Conservation (phyloP, 805 yeast genomes). For the Ogataea polymorpha region DNA sequence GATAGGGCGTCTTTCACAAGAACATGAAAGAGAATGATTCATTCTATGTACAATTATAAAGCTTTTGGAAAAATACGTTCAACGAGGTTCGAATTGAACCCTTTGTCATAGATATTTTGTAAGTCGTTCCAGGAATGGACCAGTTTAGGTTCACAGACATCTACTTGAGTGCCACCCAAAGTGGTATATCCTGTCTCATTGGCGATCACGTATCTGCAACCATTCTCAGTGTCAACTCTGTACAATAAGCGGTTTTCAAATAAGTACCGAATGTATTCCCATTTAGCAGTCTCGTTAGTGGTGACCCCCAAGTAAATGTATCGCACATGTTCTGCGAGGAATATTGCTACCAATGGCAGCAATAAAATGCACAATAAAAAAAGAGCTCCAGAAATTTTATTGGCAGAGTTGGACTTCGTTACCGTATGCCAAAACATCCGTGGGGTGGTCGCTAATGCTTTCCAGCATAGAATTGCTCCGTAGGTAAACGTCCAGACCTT, state of each 20-base stretch:
- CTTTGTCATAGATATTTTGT: conserved; percentile 47
- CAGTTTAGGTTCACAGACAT: conserved; percentile 4
- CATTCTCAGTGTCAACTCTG: conserved; percentile 7
- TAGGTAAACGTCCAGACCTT: conserved; percentile 36
- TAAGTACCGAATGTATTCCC: conserved; percentile 48
- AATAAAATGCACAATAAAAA: conserved; percentile 39
- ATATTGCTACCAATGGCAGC: conserved; percentile 36
- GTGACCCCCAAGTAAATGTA: conserved; percentile 54
- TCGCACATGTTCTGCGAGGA: conserved; percentile 41
- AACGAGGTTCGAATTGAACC: conserved; percentile 41
- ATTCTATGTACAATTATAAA: conserved; percentile 9
- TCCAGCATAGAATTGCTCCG: conserved; percentile 39
- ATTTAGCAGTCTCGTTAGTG: conserved; percentile 52
- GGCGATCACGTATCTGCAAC: background rate
- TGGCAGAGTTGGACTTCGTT: conserved; percentile 30
- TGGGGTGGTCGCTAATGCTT: conserved; percentile 19
- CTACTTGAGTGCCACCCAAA: conserved; percentile 6
- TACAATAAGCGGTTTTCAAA: conserved; percentile 31
- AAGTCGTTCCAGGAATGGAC: conserved; percentile 31
- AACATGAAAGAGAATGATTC: conserved; percentile 4
- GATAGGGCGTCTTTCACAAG: conserved; percentile 26
- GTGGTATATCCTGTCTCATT: background rate
- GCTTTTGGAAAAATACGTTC: conserved; percentile 32
- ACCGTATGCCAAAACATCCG: conserved; percentile 12
- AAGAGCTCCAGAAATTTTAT: conserved; percentile 42